Percentiles rank a stretch among this genome's conserved stretches.
phyloP scores from a whole-genome alignment of 2,329 filamentous ascomycete species.

The Claviceps sp. region DNA sequence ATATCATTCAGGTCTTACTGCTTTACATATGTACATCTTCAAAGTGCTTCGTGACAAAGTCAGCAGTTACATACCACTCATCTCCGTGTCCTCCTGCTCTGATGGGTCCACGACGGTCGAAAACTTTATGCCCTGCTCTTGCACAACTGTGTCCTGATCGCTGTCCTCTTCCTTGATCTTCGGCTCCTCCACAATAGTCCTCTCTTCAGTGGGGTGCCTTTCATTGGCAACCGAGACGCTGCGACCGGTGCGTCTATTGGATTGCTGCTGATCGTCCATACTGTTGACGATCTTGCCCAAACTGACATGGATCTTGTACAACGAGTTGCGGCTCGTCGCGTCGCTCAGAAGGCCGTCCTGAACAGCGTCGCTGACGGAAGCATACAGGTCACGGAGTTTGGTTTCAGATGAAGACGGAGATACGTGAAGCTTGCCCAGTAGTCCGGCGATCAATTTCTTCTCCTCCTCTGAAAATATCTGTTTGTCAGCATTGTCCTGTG shows the following conservation, averaged over 20 bases:
- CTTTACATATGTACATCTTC: not conserved
- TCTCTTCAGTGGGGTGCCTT: constrained; percentile 22
- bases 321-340: constrained; percentile 47
- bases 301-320: constrained; percentile 55
- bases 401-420: constrained; percentile 50
- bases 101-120: constrained; percentile 27
- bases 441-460: constrained; percentile 63
- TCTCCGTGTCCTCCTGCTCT: constrained; percentile 26
- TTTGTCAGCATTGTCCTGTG: not conserved
- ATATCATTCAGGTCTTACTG: not conserved
- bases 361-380: constrained; percentile 46
- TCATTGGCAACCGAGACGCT: constrained; percentile 26
- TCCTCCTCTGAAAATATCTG: constrained; percentile 53
- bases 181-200: constrained; percentile 26
- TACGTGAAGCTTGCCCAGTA: constrained; percentile 74
- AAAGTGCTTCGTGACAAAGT: not conserved
- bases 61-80: constrained; percentile 5
- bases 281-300: constrained; percentile 54
- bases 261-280: constrained; percentile 32
- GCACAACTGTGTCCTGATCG: constrained; percentile 20
- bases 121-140: constrained; percentile 20
- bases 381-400: constrained; percentile 44
- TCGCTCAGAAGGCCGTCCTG: constrained; percentile 47
- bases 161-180: constrained; percentile 35
- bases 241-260: constrained; percentile 28